Percentiles rank a stretch among this genome's conserved stretches.
phyloP scores from a whole-genome alignment of 2,329 filamentous ascomycete genomes.

The Nakataea oryzae region DNA sequence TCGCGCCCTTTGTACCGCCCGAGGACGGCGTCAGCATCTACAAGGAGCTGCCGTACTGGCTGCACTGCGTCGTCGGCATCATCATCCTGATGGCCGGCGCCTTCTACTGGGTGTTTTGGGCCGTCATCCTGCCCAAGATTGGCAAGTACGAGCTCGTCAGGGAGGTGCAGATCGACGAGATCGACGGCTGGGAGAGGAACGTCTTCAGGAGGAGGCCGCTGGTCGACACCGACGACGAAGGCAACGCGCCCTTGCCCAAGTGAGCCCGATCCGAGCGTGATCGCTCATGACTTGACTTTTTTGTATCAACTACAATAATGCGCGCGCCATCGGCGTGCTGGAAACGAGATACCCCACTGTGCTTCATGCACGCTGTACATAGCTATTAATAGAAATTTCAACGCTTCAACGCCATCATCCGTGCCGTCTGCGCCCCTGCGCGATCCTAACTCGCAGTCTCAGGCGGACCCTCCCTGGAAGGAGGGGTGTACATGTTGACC shows the following conservation, averaged over 20 bases:
- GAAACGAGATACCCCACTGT: not conserved
- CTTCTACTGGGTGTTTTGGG: constrained; percentile 47
- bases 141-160: constrained; percentile 45
- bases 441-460: too few species aligned
- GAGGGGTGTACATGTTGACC: not conserved
- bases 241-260: not conserved
- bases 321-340: not conserved
- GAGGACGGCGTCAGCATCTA: constrained; percentile 41
- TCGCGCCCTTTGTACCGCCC: constrained; percentile 48
- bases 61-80: constrained; percentile 47
- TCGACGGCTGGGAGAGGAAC: constrained; percentile 53
- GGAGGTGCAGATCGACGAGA: constrained; percentile 40
- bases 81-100: constrained; percentile 41
- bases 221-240: not conserved
- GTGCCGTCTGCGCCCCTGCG: not conserved
- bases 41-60: constrained; percentile 42
- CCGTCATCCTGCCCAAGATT: constrained; percentile 37
- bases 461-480: not conserved
- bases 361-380: not conserved
- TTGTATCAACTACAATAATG: not conserved
- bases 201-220: constrained; percentile 36
- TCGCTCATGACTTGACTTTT: not conserved
- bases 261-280: not conserved
- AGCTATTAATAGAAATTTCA: not conserved
- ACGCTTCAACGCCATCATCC: not conserved